Evolutionary conservation across 345 rosid species (phyloP).

Genomic region (Viola odorata): DNA sequence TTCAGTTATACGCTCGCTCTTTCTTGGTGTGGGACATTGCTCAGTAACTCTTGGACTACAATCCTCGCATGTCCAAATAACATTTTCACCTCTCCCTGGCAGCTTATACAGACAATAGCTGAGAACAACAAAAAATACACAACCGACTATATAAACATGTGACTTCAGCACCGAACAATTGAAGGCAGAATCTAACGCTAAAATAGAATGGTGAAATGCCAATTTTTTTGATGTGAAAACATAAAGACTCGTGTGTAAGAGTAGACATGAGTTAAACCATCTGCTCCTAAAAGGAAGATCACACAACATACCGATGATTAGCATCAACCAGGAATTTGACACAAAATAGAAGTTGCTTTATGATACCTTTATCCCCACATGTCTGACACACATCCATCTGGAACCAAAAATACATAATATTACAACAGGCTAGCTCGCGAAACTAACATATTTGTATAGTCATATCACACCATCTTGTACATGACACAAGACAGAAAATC

Average conservation of each 20-base stretch:
- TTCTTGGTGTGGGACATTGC: constrained; percentile 10
- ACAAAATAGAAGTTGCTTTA: constrained; percentile 16
- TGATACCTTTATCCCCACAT: constrained; percentile 17
- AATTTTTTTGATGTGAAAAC: not conserved
- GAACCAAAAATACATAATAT: not conserved
- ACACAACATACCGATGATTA: constrained; percentile 20
- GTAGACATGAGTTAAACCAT: not conserved
- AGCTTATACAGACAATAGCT: constrained; percentile 22
- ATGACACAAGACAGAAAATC: too few relatives aligned
- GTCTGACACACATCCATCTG: constrained; percentile 26
- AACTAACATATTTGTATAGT: too few relatives aligned
- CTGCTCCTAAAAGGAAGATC: not conserved
- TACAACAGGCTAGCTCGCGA: not conserved
- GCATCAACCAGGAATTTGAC: constrained; percentile 12
- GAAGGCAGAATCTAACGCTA: not conserved
- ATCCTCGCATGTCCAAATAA: constrained; percentile 19
- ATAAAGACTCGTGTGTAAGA: not conserved
- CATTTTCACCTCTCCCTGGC: constrained; percentile 5
- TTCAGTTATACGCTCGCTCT: constrained; percentile 15
- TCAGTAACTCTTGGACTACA: constrained; percentile 12
- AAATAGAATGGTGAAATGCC: not conserved
- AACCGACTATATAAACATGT: not conserved
- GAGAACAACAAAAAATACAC: too few relatives aligned
- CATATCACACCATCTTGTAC: too few relatives aligned
- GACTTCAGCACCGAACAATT: too few relatives aligned